Percentiles rank a stretch among this genome's conserved stretches.
Conservation (phyloP, 106 monocot species). For the Phalaenopsis equestris region DNA sequence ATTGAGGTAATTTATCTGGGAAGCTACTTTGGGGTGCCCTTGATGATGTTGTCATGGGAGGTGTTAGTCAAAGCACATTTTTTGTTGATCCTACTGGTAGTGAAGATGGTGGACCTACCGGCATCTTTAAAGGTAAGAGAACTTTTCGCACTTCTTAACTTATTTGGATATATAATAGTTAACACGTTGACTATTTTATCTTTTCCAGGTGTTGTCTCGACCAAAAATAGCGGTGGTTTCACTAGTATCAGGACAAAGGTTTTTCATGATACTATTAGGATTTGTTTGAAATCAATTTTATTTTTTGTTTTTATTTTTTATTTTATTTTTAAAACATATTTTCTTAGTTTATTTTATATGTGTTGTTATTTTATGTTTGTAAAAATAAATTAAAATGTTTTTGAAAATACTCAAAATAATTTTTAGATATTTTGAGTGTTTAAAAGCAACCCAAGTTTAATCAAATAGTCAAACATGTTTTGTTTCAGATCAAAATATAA, state of each 20-base stretch:
- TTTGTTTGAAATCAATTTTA: neutral
- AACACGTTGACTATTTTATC: neutral
- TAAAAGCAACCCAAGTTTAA: too few relatives aligned
- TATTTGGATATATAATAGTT: neutral
- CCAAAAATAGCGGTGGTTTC: constrained; percentile 95
- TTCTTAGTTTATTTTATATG: too few relatives aligned
- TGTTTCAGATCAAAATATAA: too few relatives aligned
- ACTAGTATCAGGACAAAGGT: constrained; percentile 96
- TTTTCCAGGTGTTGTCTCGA: constrained; percentile 73
- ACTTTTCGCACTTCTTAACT: neutral
- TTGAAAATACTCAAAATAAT: too few relatives aligned
- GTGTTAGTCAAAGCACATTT: constrained; percentile 89
- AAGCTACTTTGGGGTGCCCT: constrained; percentile 79
- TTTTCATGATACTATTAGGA: neutral
- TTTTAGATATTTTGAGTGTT: too few relatives aligned
- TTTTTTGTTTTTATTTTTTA: neutral
- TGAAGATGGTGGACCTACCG: constrained; percentile 78
- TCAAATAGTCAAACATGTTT: too few relatives aligned
- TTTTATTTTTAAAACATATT: neutral
- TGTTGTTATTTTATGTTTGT: too few relatives aligned
- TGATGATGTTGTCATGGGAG: constrained; percentile 99
- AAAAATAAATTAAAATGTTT: too few relatives aligned
- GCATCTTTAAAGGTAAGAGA: constrained; percentile 77
- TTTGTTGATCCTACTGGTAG: constrained; percentile 56
- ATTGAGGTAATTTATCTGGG: constrained; percentile 48